These are phyloP conservation scores for Debaryomyces psychrophilus DNA, from an alignment of 1,139 yeast species.

Conservation along the genomic window DNA sequence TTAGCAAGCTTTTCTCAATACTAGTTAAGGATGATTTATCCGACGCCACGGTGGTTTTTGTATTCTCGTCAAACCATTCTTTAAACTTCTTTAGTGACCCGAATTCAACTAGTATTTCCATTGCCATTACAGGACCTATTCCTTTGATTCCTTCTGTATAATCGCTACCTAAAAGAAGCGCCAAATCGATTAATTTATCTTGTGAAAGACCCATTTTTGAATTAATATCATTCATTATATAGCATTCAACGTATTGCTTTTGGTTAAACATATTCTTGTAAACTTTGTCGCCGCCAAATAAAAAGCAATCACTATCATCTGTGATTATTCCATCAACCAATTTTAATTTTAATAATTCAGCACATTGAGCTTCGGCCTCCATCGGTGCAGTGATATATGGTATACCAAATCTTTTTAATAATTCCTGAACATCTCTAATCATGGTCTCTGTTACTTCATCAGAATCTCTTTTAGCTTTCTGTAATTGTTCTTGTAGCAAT, in stretches of 20 bases:
- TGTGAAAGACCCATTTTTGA: constrained; percentile 68
- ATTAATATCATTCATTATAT: constrained; percentile 61
- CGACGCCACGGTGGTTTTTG: constrained; percentile 20
- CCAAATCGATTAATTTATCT: constrained; percentile 70
- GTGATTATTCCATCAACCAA: constrained; percentile 95
- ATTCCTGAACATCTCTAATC: constrained; percentile 89
- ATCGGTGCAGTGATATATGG: constrained; percentile 95
- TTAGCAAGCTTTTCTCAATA: constrained; percentile 53
- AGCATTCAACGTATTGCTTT: constrained; percentile 88
- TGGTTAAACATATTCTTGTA: constrained; percentile 96
- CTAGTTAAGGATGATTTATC: constrained; percentile 25
- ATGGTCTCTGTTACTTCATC: constrained; percentile 88
- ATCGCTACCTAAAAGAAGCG: constrained; percentile 86
- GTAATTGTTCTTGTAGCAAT: constrained; percentile 59
- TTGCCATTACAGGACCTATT: constrained; percentile 88
- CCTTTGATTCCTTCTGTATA: constrained; percentile 92
- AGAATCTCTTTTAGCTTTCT: constrained; percentile 77
- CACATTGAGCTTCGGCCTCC: constrained; percentile 99
- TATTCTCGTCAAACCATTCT: constrained; percentile 42
- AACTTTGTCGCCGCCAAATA: constrained; percentile 85
- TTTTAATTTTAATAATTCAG: constrained; percentile 63
- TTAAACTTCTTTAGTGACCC: constrained; percentile 42
- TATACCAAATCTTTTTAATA: constrained; percentile 83
- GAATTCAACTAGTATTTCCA: constrained; percentile 93
- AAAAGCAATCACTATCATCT: constrained; percentile 95